Conservation (phyloP, 2,329 filamentous ascomycete genomes). For the Niveomyces coronatus region DNA sequence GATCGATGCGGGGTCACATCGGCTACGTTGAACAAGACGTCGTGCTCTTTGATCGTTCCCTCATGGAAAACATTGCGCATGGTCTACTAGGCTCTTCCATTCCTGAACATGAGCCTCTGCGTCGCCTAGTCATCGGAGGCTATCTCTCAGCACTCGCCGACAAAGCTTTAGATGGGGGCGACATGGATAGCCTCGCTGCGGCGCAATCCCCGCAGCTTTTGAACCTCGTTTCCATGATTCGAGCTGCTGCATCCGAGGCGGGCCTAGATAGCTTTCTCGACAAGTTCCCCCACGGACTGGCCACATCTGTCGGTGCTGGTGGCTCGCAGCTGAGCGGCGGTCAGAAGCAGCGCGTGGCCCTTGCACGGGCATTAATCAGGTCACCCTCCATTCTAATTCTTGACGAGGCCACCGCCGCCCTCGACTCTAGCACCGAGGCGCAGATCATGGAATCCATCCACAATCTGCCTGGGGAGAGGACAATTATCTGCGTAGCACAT, state of each 20-base stretch:
- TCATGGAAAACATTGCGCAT: conserved; percentile 39
- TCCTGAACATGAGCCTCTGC: conserved; percentile 35
- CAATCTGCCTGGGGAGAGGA: conserved; percentile 31
- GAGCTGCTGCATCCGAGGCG: conserved; percentile 6
- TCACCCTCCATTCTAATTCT: conserved; percentile 52
- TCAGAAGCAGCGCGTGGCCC: conserved; percentile 51
- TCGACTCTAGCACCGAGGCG: conserved; percentile 27
- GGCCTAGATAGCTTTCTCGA: conserved; percentile 6
- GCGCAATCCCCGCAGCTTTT: background rate
- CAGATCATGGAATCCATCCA: conserved; percentile 35
- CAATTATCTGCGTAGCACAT: conserved; percentile 57
- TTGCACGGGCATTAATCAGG: conserved; percentile 50
- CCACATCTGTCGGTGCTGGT: conserved; percentile 39
- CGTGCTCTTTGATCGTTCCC: conserved; percentile 49
- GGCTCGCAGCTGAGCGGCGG: conserved; percentile 41
- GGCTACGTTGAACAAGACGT: conserved; percentile 53
- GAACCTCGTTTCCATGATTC: conserved; percentile 7
- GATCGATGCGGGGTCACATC: conserved; percentile 44
- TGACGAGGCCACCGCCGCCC: conserved; percentile 55
- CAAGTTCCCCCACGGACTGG: conserved; percentile 6
- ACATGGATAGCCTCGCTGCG: background rate
- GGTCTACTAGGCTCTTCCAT: conserved; percentile 29
- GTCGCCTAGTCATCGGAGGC: conserved; percentile 29
- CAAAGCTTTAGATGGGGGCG: conserved; percentile 14
- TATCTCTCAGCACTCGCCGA: conserved; percentile 34